phyloP scores from a whole-genome alignment of 202 grass and related monocot genomes.

The Musa balbisiana region DNA sequence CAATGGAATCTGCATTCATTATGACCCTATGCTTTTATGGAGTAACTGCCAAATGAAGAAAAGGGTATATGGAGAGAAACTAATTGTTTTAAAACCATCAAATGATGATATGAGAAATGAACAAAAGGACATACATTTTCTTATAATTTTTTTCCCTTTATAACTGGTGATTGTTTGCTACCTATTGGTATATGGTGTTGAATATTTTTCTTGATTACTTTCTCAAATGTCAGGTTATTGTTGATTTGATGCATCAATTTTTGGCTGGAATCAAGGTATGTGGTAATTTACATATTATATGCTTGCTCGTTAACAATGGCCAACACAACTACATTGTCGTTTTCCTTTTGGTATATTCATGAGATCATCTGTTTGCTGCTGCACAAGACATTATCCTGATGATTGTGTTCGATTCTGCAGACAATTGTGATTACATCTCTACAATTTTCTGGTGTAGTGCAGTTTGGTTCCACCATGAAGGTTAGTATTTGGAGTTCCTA shows the following conservation, averaged over 20 bases:
- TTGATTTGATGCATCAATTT: constrained; percentile 88
- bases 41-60: too few relatives aligned
- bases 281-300: constrained; percentile 20
- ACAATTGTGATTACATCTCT: constrained; percentile 74
- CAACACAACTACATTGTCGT: background rate
- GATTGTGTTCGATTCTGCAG: constrained; percentile 38
- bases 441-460: constrained; percentile 50
- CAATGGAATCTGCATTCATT: too few relatives aligned
- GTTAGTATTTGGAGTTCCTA: constrained; percentile 31
- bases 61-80: background rate
- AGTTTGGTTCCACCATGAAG: constrained; percentile 77
- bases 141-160: too few relatives aligned
- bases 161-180: too few relatives aligned
- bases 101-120: background rate
- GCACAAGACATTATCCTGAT: constrained; percentile 1
- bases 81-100: background rate
- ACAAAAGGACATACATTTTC: background rate
- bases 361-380: background rate
- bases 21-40: too few relatives aligned
- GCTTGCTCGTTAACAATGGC: background rate
- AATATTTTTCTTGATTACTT: background rate
- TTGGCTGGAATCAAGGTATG: constrained; percentile 72
- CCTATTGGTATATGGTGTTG: too few relatives aligned
- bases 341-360: constrained; percentile 23
- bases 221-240: constrained; percentile 49